Percentiles rank a stretch among this genome's conserved stretches.
Evolutionary conservation across 441 rosid genomes (phyloP).

Genomic region (Omphalea diandra): DNA sequence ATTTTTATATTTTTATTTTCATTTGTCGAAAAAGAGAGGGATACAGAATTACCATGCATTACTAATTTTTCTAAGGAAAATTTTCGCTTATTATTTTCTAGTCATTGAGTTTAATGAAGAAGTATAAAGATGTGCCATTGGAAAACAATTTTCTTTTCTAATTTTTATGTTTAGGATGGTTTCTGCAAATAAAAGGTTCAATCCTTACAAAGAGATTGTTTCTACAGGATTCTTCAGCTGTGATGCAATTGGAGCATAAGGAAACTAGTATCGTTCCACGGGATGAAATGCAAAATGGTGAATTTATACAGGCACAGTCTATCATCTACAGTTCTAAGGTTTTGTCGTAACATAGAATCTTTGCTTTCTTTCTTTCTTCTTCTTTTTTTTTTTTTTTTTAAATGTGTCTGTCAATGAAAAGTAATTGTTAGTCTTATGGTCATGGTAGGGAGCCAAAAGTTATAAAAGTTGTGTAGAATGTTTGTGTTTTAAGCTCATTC

Average conservation of each 20-base stretch:
- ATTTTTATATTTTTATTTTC: too few relatives aligned
- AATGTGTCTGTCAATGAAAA: background rate
- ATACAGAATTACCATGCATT: background rate
- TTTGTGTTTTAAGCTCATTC: background rate
- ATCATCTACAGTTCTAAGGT: conserved; percentile 47
- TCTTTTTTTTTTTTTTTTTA: too few relatives aligned
- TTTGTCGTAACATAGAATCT: conserved; percentile 3
- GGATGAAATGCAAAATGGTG: conserved; percentile 43
- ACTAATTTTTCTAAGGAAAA: background rate
- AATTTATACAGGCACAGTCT: conserved; percentile 36
- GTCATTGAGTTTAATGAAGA: background rate
- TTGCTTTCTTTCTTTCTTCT: too few relatives aligned
- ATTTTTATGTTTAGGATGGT: background rate
- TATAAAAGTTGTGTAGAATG: background rate
- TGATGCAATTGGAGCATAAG: conserved; percentile 38
- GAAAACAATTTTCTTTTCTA: background rate
- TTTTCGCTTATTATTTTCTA: background rate
- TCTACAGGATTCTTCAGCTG: conserved; percentile 33
- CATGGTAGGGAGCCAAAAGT: background rate
- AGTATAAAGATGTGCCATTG: background rate
- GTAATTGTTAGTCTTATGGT: background rate
- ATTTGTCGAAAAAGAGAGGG: background rate
- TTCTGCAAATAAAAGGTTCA: conserved; percentile 11
- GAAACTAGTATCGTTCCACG: conserved; percentile 27
- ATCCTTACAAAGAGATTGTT: conserved; percentile 8